Base-by-base conservation (phyloP, 2,329 filamentous ascomycete species). In the Pestalotiopsis sp. region DNA sequence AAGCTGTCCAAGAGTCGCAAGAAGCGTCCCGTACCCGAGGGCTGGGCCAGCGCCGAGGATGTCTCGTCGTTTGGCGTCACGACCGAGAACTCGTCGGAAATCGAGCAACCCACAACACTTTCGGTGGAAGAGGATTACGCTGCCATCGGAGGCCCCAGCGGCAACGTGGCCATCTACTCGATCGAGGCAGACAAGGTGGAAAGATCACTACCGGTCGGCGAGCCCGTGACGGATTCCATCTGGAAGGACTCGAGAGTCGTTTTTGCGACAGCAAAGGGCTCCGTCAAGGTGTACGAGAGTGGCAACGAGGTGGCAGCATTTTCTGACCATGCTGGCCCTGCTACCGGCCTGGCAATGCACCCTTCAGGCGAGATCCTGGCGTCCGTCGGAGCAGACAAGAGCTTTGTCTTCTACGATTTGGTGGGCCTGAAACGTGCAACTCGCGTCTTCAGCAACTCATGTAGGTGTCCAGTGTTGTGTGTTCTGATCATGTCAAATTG, bases 361-460 rank as follows among this genome's bases (percentile, higher is more conserved):
- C 94, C 96, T 1, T 92, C 92, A 72, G 93, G 92, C 52, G 89
- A 92, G 66, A 89, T 99, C 68, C 79, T 98, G 61, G 95, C 93
- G 2, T 97, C 95, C 0, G 92, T 96, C 41, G 95, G 95, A 63
- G 88, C 90, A 1, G 96, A 99, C 80, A 98, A 97, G 88, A 95
- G 92, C 80, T 94, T 97, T 76, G 89, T 95, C 2, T 89, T 98
- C 71, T 98, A 98, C 80, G 94, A 98, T 73, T 80, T 98, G 52
- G 80, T 86, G 23, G 85, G 84, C 4, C 85, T 90, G 76, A 88
- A 90, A 75, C 88, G 90, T 31, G 89, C 95, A 61, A 92, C 91
- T 67, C 93, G 95, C 73, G 89, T 95, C 57, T 96, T 92, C 78
- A 92, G 91, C 27, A 91, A 95, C 80, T 87, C 92, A 72, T 88